These are phyloP conservation scores for Bombardia bombarda DNA, from an alignment of 495 filamentous ascomycete genomes.

Conservation along the genomic window DNA sequence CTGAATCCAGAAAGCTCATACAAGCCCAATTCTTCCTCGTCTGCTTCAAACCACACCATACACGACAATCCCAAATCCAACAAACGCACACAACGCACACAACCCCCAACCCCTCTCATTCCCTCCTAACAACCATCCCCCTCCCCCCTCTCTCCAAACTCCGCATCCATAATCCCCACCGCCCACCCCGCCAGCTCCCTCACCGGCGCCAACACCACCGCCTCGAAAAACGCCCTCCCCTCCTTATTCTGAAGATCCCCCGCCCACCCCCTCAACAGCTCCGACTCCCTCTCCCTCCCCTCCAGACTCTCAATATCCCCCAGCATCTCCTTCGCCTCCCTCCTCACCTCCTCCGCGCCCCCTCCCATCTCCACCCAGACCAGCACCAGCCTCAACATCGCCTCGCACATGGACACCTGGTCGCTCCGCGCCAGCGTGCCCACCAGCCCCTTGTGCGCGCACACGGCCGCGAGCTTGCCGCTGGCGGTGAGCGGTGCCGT, in stretches of 20 bases:
- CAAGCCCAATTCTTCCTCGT: no score
- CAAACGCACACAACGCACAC: no score
- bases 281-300: conserved; percentile 27
- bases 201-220: conserved; percentile 27
- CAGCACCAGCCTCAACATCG: conserved; percentile 25
- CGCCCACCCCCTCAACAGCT: conserved; percentile 27
- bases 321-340: conserved; percentile 28
- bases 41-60: no score
- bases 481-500: conserved; percentile 16
- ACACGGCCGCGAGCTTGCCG: conserved; percentile 9
- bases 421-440: conserved; percentile 23
- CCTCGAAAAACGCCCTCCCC: conserved; percentile 27
- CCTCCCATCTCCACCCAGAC: conserved; percentile 22
- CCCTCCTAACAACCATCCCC: conserved; percentile 1
- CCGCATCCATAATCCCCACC: conserved; percentile 24
- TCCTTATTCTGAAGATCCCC: conserved; percentile 22
- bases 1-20: no score
- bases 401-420: conserved; percentile 34
- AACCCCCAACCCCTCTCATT: no score
- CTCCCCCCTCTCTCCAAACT: conserved; percentile 13
- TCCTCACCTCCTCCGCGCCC: conserved; percentile 20
- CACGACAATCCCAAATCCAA: no score
- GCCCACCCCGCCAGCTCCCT: conserved; percentile 27
- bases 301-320: conserved; percentile 27
- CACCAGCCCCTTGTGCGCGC: conserved; percentile 16